phyloP scores from a whole-genome alignment of 495 filamentous ascomycete species.

The Podospora australis region DNA sequence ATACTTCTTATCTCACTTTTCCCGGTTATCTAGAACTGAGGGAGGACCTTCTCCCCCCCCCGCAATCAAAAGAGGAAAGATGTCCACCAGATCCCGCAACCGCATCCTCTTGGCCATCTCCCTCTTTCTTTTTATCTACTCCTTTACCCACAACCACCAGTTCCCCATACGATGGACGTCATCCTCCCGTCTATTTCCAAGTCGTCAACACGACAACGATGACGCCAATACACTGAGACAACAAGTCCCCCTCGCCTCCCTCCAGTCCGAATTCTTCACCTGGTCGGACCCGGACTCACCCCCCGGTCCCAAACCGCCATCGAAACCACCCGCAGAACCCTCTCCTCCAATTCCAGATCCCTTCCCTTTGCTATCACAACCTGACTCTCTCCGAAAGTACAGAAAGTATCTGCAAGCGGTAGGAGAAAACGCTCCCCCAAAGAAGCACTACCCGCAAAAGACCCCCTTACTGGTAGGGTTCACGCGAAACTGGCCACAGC shows the following conservation, averaged over 20 bases:
- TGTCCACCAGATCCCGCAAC: constrained; percentile 12
- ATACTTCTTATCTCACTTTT: too few relatives aligned
- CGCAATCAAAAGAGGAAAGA: too few relatives aligned
- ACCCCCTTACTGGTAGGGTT: constrained; percentile 56
- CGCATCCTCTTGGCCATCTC: constrained; percentile 8
- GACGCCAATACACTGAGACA: background rate
- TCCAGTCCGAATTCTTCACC: constrained; percentile 9
- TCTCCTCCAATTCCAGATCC: constrained; percentile 17
- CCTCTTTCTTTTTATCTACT: constrained; percentile 2
- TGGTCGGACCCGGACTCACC: constrained; percentile 12
- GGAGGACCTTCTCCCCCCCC: too few relatives aligned
- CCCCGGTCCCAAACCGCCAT: constrained; percentile 6
- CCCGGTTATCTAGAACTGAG: too few relatives aligned
- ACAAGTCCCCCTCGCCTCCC: constrained; percentile 6
- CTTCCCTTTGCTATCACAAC: constrained; percentile 20
- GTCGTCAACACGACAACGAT: background rate
- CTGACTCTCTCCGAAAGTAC: too few relatives aligned
- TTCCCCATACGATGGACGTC: background rate
- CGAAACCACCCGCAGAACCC: constrained; percentile 10
- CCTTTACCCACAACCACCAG: background rate
- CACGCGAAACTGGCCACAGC: constrained; percentile 51
- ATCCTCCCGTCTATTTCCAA: background rate
- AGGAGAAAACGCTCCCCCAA: constrained; percentile 33
- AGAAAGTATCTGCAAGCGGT: constrained; percentile 22
- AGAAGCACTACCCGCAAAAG: constrained; percentile 27